phyloP scores from a whole-genome alignment of 202 grass and related monocot species.

The Zizania palustris region DNA sequence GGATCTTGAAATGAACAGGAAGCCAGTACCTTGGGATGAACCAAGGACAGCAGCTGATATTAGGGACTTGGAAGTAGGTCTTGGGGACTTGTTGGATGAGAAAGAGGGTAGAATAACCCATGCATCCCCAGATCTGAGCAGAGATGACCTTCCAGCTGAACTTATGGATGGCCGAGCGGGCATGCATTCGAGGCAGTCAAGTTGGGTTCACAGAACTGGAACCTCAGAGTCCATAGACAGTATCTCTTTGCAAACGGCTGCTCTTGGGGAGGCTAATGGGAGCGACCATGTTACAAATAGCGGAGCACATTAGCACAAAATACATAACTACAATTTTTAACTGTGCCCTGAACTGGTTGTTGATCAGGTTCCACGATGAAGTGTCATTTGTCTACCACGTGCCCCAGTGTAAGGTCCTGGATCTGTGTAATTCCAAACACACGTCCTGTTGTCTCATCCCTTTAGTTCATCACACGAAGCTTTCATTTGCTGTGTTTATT shows the following conservation, averaged over 20 bases:
- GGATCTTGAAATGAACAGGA: conserved; percentile 79
- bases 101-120: conserved; percentile 66
- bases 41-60: conserved; percentile 63
- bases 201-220: conserved; percentile 46
- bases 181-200: conserved; percentile 56
- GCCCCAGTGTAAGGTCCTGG: conserved; percentile 38
- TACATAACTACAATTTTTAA: not conserved
- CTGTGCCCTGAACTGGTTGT: not conserved
- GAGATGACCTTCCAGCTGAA: conserved; percentile 42
- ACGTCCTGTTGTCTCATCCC: conserved; percentile 22
- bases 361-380: conserved; percentile 23
- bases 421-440: conserved; percentile 41
- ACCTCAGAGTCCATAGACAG: conserved; percentile 1
- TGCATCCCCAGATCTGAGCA: conserved; percentile 64
- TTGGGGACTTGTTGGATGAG: conserved; percentile 60
- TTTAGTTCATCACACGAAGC: conserved; percentile 11
- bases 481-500: conserved; percentile 26
- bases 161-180: conserved; percentile 41
- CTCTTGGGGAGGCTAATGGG: conserved; percentile 1
- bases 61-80: conserved; percentile 60
- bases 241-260: not conserved
- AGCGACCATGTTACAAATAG: not conserved
- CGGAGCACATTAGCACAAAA: conserved; percentile 9
- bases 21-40: conserved; percentile 80
- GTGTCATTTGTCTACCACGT: conserved; percentile 30